phyloP scores from a whole-genome alignment of 2,329 filamentous ascomycete species.

The Coleophoma crateriformis region DNA sequence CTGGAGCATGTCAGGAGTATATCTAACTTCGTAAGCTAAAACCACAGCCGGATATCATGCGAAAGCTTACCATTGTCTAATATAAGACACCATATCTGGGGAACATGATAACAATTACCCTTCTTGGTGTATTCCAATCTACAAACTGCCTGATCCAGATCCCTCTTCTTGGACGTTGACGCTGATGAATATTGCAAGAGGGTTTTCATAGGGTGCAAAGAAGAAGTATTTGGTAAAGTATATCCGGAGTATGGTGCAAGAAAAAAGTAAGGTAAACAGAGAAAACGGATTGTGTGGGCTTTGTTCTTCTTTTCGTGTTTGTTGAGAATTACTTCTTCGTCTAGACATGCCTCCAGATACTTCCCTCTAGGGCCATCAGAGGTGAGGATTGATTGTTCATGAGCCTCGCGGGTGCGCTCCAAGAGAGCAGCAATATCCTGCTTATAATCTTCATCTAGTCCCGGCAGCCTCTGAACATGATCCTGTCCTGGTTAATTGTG shows the following conservation, averaged over 20 bases:
- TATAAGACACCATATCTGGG: conserved; percentile 42
- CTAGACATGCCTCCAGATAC: not conserved
- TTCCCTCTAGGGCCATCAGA: not conserved
- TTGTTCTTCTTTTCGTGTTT: not conserved
- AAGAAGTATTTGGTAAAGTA: conserved; percentile 21
- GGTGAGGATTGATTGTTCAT: not conserved
- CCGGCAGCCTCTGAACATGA: not conserved
- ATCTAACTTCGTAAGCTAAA: conserved; percentile 5
- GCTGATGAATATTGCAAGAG: conserved; percentile 39
- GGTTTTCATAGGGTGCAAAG: conserved; percentile 35
- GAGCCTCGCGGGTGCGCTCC: not conserved
- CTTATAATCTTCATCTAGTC: not conserved
- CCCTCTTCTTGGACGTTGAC: conserved; percentile 30
- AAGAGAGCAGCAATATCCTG: not conserved
- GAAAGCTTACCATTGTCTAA: conserved; percentile 34
- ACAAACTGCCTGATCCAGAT: conserved; percentile 41
- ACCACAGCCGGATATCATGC: not conserved
- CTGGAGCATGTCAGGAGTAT: conserved; percentile 37
- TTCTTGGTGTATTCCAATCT: conserved; percentile 28
- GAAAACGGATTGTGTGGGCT: not conserved
- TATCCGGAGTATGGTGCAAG: conserved; percentile 35
- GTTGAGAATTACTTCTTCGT: not conserved
- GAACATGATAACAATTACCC: conserved; percentile 39
- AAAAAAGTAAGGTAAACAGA: conserved; percentile 38
- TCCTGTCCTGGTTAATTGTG: not conserved